These are phyloP conservation scores for Mucor irregularis DNA, from an alignment of 371 early-diverging fungal genomes.

Conservation along the genomic window DNA sequence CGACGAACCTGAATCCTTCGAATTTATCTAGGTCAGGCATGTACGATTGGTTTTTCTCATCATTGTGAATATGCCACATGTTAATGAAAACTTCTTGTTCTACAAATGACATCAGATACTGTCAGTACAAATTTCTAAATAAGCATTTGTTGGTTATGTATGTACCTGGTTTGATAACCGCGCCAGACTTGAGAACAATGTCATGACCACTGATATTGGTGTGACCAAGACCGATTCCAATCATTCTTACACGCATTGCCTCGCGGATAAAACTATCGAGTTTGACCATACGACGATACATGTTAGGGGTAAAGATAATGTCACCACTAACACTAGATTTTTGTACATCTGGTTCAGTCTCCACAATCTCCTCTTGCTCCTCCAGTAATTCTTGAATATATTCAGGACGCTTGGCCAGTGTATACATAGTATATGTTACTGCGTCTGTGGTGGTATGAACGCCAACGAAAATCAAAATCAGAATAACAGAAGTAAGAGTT, in stretches of 20 bases:
- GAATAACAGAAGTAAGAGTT: slow-evolving; percentile 8
- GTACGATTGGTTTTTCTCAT: slow-evolving; percentile 19
- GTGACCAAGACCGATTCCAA: slow-evolving; percentile 30
- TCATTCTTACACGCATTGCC: slow-evolving; percentile 26
- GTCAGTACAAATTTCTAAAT: too few species aligned
- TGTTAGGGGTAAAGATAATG: slow-evolving; percentile 24
- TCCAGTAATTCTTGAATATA: slow-evolving; percentile 31
- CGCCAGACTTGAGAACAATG: slow-evolving; percentile 41
- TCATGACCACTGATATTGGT: slow-evolving; percentile 22
- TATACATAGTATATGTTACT: slow-evolving; percentile 34
- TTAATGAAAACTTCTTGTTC: slow-evolving; percentile 36
- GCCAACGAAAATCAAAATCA: slow-evolving; percentile 40
- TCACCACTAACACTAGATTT: too few species aligned
- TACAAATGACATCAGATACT: not conserved
- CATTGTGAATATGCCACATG: slow-evolving; percentile 20
- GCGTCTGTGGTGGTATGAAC: slow-evolving; percentile 44
- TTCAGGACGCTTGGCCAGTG: slow-evolving; percentile 42
- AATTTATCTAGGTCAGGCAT: slow-evolving; percentile 30
- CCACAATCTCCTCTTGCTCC: slow-evolving; percentile 40
- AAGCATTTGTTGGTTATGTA: too few species aligned
- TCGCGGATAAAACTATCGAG: slow-evolving; percentile 58
- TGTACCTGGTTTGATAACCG: slow-evolving; percentile 38
- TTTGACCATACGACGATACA: slow-evolving; percentile 37
- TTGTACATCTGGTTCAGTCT: slow-evolving; percentile 14
- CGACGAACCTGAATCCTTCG: slow-evolving; percentile 49